Base-by-base conservation (phyloP, 164 flowering plant species). In the Chloranthus sessilifolius region DNA sequence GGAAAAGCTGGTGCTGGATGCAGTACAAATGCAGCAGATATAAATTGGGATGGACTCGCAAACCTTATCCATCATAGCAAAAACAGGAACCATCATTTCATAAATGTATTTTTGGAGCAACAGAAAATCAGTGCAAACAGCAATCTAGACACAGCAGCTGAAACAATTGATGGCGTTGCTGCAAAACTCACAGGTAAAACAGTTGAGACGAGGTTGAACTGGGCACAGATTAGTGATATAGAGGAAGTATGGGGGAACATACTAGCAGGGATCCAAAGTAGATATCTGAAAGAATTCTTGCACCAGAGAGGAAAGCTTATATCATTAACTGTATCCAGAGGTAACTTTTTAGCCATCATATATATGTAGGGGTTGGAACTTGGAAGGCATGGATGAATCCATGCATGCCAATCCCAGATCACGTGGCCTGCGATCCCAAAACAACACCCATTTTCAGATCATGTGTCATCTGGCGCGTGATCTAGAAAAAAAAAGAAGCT, bases 301-400 rank as follows among this genome's bases (percentile, higher is more conserved):
- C 17, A 31, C 38, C 31, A 15, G 31, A 55, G 61, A 42, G 72
- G 35, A 27, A 67, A 57, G 53, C 72, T 71, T 29, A 59, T 65
- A 38, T 71, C 75, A n/a, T 29, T 71, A 24, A 71, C 72, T 27
- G 33, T 71, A 15, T 52, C 64, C 10, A 60, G 55, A 31, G 75
- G 75, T 71, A 50, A 31, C 41, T 21, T 45, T 58, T 42, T 43
- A n/a, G n/a, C n/a, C n/a, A n/a, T n/a, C n/a, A n/a, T n/a, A n/a
- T n/a, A n/a, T n/a, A n/a, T n/a, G n/a, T n/a, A n/a, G n/a, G n/a
- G n/a, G n/a, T n/a, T n/a, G n/a, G n/a, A n/a, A n/a, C n/a, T n/a
- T n/a, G n/a, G n/a, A n/a, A n/a, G n/a, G n/a, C n/a, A n/a, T n/a
- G n/a, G n/a, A n/a, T n/a, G n/a, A n/a, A n/a, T n/a, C n/a, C n/a